phyloP scores from a whole-genome alignment of 495 filamentous ascomycete genomes.

The Viridothelium virens region DNA sequence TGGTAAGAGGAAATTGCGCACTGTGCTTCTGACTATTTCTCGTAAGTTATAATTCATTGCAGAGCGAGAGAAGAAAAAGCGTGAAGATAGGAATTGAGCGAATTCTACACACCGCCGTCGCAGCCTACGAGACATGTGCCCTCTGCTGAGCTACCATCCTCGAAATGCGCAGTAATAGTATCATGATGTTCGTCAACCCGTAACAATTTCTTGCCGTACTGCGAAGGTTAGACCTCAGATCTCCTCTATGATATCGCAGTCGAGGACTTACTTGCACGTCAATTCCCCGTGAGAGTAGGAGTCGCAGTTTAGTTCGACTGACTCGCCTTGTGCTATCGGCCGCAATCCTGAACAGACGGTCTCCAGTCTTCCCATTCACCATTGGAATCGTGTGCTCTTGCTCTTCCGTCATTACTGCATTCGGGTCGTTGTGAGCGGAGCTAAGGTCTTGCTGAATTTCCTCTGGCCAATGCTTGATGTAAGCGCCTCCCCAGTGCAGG shows the following conservation, averaged over 20 bases:
- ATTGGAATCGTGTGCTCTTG: slow-evolving; percentile 34
- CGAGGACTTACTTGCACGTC: slow-evolving; percentile 33
- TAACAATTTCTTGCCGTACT: slow-evolving; percentile 1
- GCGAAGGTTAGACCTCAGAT: not conserved
- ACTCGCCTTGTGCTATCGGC: slow-evolving; percentile 38
- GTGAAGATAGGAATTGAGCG: not conserved
- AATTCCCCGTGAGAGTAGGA: slow-evolving; percentile 33
- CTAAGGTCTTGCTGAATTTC: slow-evolving; percentile 30
- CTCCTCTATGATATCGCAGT: not conserved
- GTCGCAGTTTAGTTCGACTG: slow-evolving; percentile 34
- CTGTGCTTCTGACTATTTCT: not conserved
- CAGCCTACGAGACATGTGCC: slow-evolving; percentile 1
- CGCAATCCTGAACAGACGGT: slow-evolving; percentile 32
- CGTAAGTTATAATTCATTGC: not conserved
- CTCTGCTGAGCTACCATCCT: slow-evolving; percentile 1
- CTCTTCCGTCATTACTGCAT: slow-evolving; percentile 26
- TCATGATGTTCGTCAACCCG: not conserved
- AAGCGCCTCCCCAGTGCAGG: slow-evolving; percentile 40
- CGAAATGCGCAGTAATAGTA: not conserved
- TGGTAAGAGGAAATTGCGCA: not conserved
- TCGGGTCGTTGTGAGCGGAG: slow-evolving; percentile 32
- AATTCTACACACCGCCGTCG: slow-evolving; percentile 1
- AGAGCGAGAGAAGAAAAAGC: not conserved
- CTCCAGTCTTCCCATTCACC: slow-evolving; percentile 42
- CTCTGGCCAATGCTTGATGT: slow-evolving; percentile 1